Evolutionary conservation across 129 eudicot genomes (phyloP).

Genomic region (Artemisia annua): DNA sequence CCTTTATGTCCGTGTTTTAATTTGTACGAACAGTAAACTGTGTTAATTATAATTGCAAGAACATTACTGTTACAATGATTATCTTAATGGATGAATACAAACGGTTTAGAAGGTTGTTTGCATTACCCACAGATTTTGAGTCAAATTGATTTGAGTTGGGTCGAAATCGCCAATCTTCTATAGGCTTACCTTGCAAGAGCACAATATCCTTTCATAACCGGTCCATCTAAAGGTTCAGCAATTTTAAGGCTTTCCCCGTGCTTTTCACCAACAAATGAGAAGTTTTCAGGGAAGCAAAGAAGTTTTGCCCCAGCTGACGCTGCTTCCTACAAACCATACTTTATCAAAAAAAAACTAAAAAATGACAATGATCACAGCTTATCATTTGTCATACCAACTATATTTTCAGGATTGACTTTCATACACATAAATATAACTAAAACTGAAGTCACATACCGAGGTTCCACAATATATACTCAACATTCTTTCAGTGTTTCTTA

Average conservation of each 20-base stretch:
- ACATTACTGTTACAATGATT: background rate
- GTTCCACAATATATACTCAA: too few species aligned
- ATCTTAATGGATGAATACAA: background rate
- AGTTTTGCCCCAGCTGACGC: slow-evolving; percentile 85
- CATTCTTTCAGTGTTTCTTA: too few species aligned
- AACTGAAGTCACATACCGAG: too few species aligned
- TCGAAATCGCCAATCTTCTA: background rate
- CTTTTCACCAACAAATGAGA: slow-evolving; percentile 72
- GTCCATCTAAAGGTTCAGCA: slow-evolving; percentile 85
- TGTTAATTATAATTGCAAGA: background rate
- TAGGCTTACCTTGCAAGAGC: slow-evolving; percentile 73
- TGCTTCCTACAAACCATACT: slow-evolving; percentile 62
- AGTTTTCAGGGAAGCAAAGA: slow-evolving; percentile 90
- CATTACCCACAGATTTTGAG: background rate
- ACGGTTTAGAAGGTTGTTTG: background rate
- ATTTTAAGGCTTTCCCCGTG: slow-evolving; percentile 80
- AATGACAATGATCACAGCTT: slow-evolving; percentile 3
- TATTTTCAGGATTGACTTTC: too few species aligned
- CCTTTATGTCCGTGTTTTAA: background rate
- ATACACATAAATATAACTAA: too few species aligned
- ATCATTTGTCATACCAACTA: background rate
- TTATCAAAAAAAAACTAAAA: slow-evolving; percentile 11
- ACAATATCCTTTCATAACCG: slow-evolving; percentile 71
- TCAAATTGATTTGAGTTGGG: too few species aligned
- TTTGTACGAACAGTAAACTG: background rate